Conservation (phyloP, 2,329 filamentous ascomycete species). For the Plectosphaerella sp. region DNA sequence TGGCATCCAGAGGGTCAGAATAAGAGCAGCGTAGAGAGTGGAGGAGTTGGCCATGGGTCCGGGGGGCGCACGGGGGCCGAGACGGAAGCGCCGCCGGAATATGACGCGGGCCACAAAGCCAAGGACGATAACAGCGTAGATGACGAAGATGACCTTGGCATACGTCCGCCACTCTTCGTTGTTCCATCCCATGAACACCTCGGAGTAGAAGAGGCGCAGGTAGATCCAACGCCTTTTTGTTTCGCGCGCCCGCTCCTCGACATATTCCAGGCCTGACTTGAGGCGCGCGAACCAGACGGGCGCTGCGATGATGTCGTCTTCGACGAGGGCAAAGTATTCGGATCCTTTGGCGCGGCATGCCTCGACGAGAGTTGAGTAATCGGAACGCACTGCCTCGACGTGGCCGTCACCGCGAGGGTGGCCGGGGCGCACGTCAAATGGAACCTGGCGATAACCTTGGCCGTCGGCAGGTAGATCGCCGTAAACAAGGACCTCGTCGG, state of each 20-base stretch:
- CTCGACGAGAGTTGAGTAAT: constrained; percentile 27
- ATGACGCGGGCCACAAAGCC: constrained; percentile 9
- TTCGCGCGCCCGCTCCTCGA: constrained; percentile 18
- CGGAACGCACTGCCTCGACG: constrained; percentile 26
- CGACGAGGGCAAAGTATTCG: constrained; percentile 29
- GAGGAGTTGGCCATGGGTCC: background rate
- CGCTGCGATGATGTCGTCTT: constrained; percentile 30
- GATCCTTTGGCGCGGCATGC: constrained; percentile 20
- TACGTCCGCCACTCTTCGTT: constrained; percentile 27
- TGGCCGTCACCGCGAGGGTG: constrained; percentile 19
- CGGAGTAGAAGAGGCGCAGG: constrained; percentile 32
- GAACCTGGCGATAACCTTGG: constrained; percentile 8
- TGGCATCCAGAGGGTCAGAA: constrained; percentile 24
- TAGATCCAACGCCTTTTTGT: constrained; percentile 26
- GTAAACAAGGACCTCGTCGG: constrained; percentile 29
- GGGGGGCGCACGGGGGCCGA: background rate
- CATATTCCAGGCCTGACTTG: constrained; percentile 18
- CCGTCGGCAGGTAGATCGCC: constrained; percentile 2
- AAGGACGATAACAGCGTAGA: constrained; percentile 18
- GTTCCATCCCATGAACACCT: constrained; percentile 33
- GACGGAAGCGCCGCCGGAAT: background rate
- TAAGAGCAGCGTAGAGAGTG: constrained; percentile 13
- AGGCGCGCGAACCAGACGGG: constrained; percentile 26
- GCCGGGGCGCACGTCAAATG: constrained; percentile 15
- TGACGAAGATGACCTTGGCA: constrained; percentile 16